Evolutionary conservation across 768 basidiomycete genomes (phyloP).

Genomic region (Lactarius tabidus): DNA sequence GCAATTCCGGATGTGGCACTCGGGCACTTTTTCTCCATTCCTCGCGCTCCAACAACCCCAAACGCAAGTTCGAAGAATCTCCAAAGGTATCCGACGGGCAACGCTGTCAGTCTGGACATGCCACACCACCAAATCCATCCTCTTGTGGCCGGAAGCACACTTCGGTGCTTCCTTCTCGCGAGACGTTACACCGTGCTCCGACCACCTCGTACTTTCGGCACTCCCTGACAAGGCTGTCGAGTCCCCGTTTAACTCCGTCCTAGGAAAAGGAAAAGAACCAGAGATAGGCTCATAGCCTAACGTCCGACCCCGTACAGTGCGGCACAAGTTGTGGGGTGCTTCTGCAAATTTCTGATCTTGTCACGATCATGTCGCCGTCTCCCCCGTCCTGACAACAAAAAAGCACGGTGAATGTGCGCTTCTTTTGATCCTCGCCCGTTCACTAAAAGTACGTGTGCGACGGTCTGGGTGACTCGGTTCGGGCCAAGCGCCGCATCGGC

Average conservation of each 20-base stretch:
- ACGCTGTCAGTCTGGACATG: not conserved
- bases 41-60: not conserved
- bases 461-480: not conserved
- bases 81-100: constrained; percentile 1
- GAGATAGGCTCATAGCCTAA: not conserved
- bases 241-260: not conserved
- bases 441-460: constrained; percentile 2
- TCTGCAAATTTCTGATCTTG: not conserved
- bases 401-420: not conserved
- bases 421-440: constrained; percentile 17
- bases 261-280: not conserved
- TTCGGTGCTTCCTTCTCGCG: not conserved
- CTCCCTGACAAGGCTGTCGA: not conserved
- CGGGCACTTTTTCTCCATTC: constrained; percentile 16
- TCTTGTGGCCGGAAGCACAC: not conserved
- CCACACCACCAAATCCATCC: not conserved
- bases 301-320: constrained; percentile 1
- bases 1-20: constrained; percentile 9
- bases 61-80: not conserved
- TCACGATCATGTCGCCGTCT: constrained; percentile 9
- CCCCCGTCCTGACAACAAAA: not conserved
- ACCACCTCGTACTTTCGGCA: not conserved
- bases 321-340: not conserved
- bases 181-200: not conserved
- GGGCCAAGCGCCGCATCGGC: constrained; percentile 7